Percentiles rank a stretch among this genome's conserved stretches.
Conservation (phyloP, 148 eudicot genomes). For the Rhododendron kiyosumense region DNA sequence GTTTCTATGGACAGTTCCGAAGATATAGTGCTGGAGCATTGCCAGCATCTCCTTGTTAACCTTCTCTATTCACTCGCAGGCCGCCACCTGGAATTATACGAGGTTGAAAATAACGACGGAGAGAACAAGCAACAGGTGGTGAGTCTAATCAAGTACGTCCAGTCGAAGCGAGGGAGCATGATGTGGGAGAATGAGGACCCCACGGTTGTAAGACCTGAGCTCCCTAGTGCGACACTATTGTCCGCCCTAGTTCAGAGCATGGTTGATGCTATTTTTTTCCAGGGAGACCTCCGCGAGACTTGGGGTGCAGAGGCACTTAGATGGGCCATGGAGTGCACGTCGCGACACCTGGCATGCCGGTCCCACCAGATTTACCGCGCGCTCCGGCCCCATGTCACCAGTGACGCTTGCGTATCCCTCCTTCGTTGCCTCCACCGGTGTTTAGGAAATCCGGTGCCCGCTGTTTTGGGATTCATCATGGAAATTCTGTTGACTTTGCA, state of each 20-base stretch:
- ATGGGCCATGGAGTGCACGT: conserved; percentile 99
- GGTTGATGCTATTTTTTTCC: conserved; percentile 99
- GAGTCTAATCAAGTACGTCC: conserved; percentile 91
- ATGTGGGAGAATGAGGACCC: conserved; percentile 99
- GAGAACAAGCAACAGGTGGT: conserved; percentile 99
- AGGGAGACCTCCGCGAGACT: conserved; percentile 94
- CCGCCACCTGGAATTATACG: conserved; percentile 89
- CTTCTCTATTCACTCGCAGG: conserved; percentile 95
- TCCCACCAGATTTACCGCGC: conserved; percentile 99
- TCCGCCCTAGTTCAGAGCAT: conserved; percentile 98
- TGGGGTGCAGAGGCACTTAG: conserved; percentile 97
- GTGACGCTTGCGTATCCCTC: conserved; percentile 88
- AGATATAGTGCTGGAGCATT: conserved; percentile 96
- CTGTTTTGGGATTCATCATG: conserved; percentile 87
- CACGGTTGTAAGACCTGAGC: conserved; percentile 69
- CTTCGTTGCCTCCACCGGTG: conserved; percentile 94
- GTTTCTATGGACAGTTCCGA: conserved; percentile 99
- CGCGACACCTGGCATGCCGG: conserved; percentile 95
- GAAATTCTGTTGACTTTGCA: conserved; percentile 90
- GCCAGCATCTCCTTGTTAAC: conserved; percentile 95
- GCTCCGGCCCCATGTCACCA: conserved; percentile 80
- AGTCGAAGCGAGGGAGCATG: conserved; percentile 97
- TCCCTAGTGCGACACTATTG: conserved; percentile 94
- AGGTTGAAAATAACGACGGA: conserved; percentile 90
- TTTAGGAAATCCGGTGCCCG: conserved; percentile 79